Base-by-base conservation (phyloP, 257 asterid genomes). In the Handroanthus guayacan region DNA sequence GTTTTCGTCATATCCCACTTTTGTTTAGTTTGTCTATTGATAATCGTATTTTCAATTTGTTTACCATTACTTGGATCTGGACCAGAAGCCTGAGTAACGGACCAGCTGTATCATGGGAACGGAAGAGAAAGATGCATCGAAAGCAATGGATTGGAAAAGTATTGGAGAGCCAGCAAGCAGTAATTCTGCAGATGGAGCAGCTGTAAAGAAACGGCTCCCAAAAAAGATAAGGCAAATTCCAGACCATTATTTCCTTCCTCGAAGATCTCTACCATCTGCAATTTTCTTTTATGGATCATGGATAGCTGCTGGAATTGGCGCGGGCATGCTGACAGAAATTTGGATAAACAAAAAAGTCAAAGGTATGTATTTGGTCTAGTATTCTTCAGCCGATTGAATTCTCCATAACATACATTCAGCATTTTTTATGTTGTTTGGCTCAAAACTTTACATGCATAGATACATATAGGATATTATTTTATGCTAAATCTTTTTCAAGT, bases 261-360 rank as follows among this genome's bases (percentile, higher is more conserved):
- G 91, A 75, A 85, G 75, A 67, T 86, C 99, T 18, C 76, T 81
- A 58, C 72, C 88, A 8, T 83, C 80, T n/a, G 79, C 86, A 16
- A 67, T 82, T 41, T 84, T 89, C 17, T 86, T 79, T 54, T 89
- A 86, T 36, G 94, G 97, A 34, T 80, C 92, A 5, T 91, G 87
- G 69, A 89, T 92, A 75, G 93, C 86, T 78, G 97, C 86, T 75
- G 99, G 99, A 52, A 61, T 92, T 79, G 96, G 97, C 45, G 93
- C 97, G 25, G 98, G 97, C 71, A 92, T 95, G 97, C 80, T 91
- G 54, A 76, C 83, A 3, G 97, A 95, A 81, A 68, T 75, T 67
- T 92, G 96, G 98, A 86, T 95, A 16, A 88, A 92, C 70, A 95
- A 91, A 81, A 91, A 92, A 83, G 86, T 93, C 67, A 79, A 83